Evolutionary conservation across 2,329 filamentous ascomycete genomes (phyloP), one percentile per base, ranked within the genome.

Genomic region (Phialocephala sp.): DNA sequence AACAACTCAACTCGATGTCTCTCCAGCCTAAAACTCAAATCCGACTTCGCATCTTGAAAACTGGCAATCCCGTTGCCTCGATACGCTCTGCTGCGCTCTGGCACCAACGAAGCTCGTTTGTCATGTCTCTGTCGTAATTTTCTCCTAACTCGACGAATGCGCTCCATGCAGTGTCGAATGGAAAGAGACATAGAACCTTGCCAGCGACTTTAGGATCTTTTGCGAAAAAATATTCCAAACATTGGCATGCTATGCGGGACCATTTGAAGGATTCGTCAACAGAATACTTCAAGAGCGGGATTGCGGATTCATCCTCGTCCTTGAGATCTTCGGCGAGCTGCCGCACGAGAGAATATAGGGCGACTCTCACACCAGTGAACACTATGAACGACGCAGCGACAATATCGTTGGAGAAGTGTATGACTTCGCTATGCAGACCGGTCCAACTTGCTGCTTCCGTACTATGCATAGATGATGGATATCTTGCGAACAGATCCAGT

Each of bases 221-320:
- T 14, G 60, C 62, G 36, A 67, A 63, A 24, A 69, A 66, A 47
- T 67, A 64, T 15, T 69, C 67, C 6, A 67, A 14, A 27, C 65
- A 69, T 36, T 66, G 65, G 55, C 67, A 69, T 11, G 63, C 65
- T 14, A 57, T 63, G 18, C 63, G 24, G 4, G 65, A 62, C 67
- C 67, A 69, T n/a, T 67, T 54, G 24, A 65, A 66, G 27, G 50
- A 57, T 36, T 69, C 65, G 2, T 62, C 37, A 8, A 64, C 37
- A 0, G 61, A 62, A 27, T 55, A 32, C 11, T 54, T 47, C 18
- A 68, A 41, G 27, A 66, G 41, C 6, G 59, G 62, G 22, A 37
- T 43, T 1, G 64, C 56, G 8, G 64, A 60, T 14, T 63, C 59
- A 32, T 68, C 62, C 2, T 60, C 39, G 4, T 60, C 39, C 36